These are phyloP conservation scores for Fagopyrum homotropicum DNA, from an alignment of 148 eudicot species.

Conservation along the genomic window DNA sequence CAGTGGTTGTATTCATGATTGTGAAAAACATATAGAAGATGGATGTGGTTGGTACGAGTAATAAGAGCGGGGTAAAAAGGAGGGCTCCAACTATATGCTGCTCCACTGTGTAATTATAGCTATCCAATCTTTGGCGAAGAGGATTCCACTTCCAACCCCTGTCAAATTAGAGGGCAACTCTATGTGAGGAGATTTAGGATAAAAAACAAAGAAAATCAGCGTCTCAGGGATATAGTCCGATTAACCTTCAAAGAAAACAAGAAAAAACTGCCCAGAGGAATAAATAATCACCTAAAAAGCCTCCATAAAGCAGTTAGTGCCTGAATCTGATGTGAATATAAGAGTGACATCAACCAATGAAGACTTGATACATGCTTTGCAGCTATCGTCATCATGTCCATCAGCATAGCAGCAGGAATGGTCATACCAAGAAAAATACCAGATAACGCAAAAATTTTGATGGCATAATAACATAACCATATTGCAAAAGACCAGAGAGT, in stretches of 20 bases:
- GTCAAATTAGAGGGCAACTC: constrained; percentile 15
- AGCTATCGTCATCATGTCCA: constrained; percentile 51
- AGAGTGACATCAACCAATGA: constrained; percentile 53
- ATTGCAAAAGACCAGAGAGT: constrained; percentile 63
- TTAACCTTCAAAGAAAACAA: not conserved
- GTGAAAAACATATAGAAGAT: constrained; percentile 88
- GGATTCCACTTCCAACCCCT: constrained; percentile 95
- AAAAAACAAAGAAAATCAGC: not conserved
- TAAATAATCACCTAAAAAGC: constrained; percentile 62
- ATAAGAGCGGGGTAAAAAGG: constrained; percentile 74
- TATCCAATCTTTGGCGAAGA: constrained; percentile 88
- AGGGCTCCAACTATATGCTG: constrained; percentile 96
- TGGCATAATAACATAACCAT: constrained; percentile 36
- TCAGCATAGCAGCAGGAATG: constrained; percentile 59
- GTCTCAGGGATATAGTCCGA: not conserved
- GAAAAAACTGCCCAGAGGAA: not conserved
- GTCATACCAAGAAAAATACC: constrained; percentile 74
- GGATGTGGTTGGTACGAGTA: constrained; percentile 85
- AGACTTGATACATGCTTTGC: constrained; percentile 61
- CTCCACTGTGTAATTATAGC: constrained; percentile 88
- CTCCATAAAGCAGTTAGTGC: constrained; percentile 90
- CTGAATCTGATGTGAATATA: constrained; percentile 79
- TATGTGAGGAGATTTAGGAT: not conserved
- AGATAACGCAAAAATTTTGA: constrained; percentile 51
- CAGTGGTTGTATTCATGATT: constrained; percentile 45